phyloP scores from a whole-genome alignment of 768 basidiomycete genomes.

The Psilocybe subaeruginosa region DNA sequence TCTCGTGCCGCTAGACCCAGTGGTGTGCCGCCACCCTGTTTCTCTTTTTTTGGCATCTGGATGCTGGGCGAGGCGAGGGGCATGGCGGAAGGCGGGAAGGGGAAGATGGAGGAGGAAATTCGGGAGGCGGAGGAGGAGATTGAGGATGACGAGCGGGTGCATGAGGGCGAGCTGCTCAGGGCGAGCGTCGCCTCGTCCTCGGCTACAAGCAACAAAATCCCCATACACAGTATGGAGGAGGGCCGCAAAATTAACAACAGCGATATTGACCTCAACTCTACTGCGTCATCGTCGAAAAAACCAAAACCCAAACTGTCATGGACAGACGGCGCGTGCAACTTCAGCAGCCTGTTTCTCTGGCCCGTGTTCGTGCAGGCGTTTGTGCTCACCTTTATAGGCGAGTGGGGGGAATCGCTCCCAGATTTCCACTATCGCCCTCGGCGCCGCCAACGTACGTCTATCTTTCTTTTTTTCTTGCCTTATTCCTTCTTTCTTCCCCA shows the following conservation, averaged over 20 bases:
- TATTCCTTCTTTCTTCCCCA: no score
- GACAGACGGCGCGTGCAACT: constrained; percentile 42
- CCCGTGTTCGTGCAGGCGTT: no score
- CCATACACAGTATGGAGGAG: constrained; percentile 78
- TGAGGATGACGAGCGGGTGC: no score
- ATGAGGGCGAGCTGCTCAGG: constrained; percentile 71
- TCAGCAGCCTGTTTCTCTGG: no score
- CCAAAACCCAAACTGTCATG: constrained; percentile 22
- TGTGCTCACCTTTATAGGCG: no score
- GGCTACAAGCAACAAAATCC: constrained; percentile 42
- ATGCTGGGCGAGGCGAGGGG: constrained; percentile 85
- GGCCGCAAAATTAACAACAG: constrained; percentile 38
- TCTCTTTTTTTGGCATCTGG: constrained; percentile 90
- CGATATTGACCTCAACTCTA: neutral
- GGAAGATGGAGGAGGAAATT: constrained; percentile 93
- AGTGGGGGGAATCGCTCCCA: no score
- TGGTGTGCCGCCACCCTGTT: constrained; percentile 75
- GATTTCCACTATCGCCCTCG: no score
- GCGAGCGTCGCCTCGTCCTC: constrained; percentile 38
- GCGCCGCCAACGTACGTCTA: no score
- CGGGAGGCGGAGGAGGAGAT: constrained; percentile 91
- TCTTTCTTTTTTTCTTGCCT: no score
- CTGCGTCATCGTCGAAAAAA: constrained; percentile 9
- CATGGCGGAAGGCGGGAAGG: constrained; percentile 69
- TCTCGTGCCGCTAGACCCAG: constrained; percentile 74